phyloP scores from a whole-genome alignment of 192 early-diverging fungal genomes.

The Entophlyctis luteolus region DNA sequence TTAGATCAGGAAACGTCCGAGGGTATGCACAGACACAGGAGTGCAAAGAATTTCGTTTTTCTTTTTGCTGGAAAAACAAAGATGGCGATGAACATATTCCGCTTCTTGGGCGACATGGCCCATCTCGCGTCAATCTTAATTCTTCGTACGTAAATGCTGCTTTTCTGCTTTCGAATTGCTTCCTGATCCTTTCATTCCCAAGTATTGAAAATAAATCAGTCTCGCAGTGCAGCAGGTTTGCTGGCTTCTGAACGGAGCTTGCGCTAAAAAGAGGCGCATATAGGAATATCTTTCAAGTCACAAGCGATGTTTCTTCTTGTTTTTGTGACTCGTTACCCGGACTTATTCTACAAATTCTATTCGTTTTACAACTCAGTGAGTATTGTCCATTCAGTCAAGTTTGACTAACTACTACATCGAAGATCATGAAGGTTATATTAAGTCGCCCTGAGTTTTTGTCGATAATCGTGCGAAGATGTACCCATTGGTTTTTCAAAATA shows the following conservation, averaged over 20 bases:
- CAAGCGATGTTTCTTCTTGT: conserved; percentile 88
- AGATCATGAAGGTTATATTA: conserved; percentile 34
- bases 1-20: no score
- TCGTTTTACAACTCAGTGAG: conserved; percentile 84
- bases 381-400: background rate
- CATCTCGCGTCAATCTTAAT: conserved; percentile 93
- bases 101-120: conserved; percentile 85
- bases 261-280: background rate
- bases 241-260: background rate
- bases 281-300: conserved; percentile 97
- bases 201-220: conserved; percentile 23
- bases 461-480: no score
- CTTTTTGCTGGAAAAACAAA: no score
- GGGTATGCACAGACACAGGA: no score
- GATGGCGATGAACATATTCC: conserved; percentile 86
- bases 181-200: background rate
- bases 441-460: no score
- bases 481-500: no score
- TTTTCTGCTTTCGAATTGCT: background rate
- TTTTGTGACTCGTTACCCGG: conserved; percentile 91
- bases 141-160: conserved; percentile 44
- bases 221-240: conserved; percentile 15
- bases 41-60: no score
- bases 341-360: conserved; percentile 70
- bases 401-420: background rate